Evolutionary conservation across 306 rosid species (phyloP), one percentile per base, ranked within the genome.

Genomic region (Coriaria nepalensis): DNA sequence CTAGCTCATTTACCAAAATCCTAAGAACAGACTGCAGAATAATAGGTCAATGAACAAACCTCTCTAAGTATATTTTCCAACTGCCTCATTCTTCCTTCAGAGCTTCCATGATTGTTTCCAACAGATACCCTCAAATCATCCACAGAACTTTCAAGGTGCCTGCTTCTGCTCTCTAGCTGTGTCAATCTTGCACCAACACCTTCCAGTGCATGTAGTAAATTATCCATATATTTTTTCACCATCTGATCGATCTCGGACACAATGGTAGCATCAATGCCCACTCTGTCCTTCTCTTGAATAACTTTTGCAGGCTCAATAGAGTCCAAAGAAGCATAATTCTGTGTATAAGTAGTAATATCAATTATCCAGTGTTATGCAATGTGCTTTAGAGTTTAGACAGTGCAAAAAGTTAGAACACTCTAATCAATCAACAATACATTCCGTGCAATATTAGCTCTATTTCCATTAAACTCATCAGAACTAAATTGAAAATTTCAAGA

Each of bases 61-160:
- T 86, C 94, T 68, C 56, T 73, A 51, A 86, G 83, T 67, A 86
- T 77, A 79, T 79, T 80, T 68, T 82, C 86, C 69, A 82, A 56
- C 54, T 63, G 94, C 68, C 86, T 74, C 79, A 82, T 70, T 60
- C 70, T 77, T 62, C 90, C 96, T 63, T 86, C 96, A 57, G 83
- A 64, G 62, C 55, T 79, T 35, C 86, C 90, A 56, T 77, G 80
- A 60, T 79, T 86, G 66, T 74, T 86, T 56, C 86, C 90, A 41
- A 76, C 78, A 50, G 79, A 79, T 5, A 63, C 64, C 76, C 79
- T 86, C 73, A 86, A 68, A 67, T 82, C 90, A 64, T 86, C 90
- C 65, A 86, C 59, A 41, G 86, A 74, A 72, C 53, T 70, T 70
- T 86, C 96, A 56, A 86, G 81, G 48, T 71, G 68, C 61, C 68